Percentiles rank a stretch among this genome's conserved stretches.
phyloP scores from a whole-genome alignment of 768 basidiomycete species.

The Suillus luteus region DNA sequence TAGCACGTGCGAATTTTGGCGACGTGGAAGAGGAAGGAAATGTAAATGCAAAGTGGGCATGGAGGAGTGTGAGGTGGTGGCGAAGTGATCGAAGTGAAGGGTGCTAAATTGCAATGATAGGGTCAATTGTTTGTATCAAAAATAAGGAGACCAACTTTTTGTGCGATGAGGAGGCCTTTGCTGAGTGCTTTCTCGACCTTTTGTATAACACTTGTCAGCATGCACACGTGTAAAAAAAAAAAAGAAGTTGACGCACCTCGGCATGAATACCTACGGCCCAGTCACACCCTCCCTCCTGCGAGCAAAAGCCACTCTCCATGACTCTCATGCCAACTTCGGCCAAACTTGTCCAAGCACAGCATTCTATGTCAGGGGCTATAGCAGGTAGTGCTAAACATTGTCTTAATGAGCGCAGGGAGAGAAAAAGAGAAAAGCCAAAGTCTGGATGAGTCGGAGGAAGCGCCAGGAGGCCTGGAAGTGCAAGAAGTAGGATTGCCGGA shows the following conservation, averaged over 20 bases:
- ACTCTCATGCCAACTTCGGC: conserved; percentile 63
- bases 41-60: conserved; percentile 49
- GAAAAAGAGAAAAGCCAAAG: conserved; percentile 54
- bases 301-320: conserved; percentile 7
- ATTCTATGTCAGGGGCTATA: conserved; percentile 62
- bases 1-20: conserved; percentile 58
- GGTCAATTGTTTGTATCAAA: conserved; percentile 13
- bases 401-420: conserved; percentile 58
- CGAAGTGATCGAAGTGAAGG: conserved; percentile 64
- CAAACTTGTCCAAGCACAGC: conserved; percentile 68
- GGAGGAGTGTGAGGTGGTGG: conserved; percentile 60
- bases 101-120: conserved; percentile 42
- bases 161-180: conserved; percentile 5
- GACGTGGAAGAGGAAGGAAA: conserved; percentile 1
- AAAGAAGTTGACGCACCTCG: not conserved
- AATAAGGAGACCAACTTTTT: conserved; percentile 33
- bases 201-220: not conserved
- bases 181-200: conserved; percentile 7
- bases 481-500: conserved; percentile 53
- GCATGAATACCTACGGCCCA: conserved; percentile 3
- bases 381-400: conserved; percentile 52
- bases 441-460: conserved; percentile 65
- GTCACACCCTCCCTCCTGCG: not conserved
- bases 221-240: conserved; percentile 10
- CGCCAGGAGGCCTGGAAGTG: conserved; percentile 58